Evolutionary conservation across 2,329 filamentous ascomycete genomes (phyloP).

Genomic region (Stemphylium vesicarium): DNA sequence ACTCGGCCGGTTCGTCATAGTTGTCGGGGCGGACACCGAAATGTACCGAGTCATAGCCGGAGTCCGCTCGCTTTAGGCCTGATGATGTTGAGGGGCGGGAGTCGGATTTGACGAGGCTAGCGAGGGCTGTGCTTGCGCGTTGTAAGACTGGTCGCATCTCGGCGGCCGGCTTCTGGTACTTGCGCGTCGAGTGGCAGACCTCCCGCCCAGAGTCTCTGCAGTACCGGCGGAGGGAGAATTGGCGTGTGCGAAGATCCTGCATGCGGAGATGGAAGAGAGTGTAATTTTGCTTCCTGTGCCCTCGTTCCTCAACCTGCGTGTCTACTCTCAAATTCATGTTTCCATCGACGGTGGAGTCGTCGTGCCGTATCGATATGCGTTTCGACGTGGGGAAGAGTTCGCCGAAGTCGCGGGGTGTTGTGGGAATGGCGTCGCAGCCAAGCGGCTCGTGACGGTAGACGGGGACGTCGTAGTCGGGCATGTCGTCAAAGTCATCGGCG

Average conservation of each 20-base stretch:
- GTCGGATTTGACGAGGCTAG: slow-evolving; percentile 63
- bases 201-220: slow-evolving; percentile 92
- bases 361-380: slow-evolving; percentile 82
- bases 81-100: slow-evolving; percentile 51
- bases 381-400: slow-evolving; percentile 85
- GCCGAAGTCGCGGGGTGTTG: slow-evolving; percentile 81
- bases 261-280: slow-evolving; percentile 94
- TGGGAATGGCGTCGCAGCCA: slow-evolving; percentile 71
- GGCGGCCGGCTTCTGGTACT: slow-evolving; percentile 64
- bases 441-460: slow-evolving; percentile 67
- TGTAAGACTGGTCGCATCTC: slow-evolving; percentile 61
- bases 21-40: slow-evolving; percentile 25
- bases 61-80: slow-evolving; percentile 63
- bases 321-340: slow-evolving; percentile 97
- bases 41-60: slow-evolving; percentile 61
- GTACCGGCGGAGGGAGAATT: slow-evolving; percentile 91
- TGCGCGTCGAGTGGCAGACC: slow-evolving; percentile 82
- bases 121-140: slow-evolving; percentile 66
- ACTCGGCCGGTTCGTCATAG: slow-evolving; percentile 23
- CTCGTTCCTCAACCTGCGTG: slow-evolving; percentile 68
- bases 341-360: slow-evolving; percentile 86
- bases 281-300: slow-evolving; percentile 66
- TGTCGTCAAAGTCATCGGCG: slow-evolving; percentile 52
- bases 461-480: slow-evolving; percentile 63
- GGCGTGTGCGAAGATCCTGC: slow-evolving; percentile 84